Percentiles rank a stretch among this genome's conserved stretches.
These are phyloP conservation scores for Penstemon eatonii DNA, from an alignment of 257 asterid genomes.

Conservation along the genomic window DNA sequence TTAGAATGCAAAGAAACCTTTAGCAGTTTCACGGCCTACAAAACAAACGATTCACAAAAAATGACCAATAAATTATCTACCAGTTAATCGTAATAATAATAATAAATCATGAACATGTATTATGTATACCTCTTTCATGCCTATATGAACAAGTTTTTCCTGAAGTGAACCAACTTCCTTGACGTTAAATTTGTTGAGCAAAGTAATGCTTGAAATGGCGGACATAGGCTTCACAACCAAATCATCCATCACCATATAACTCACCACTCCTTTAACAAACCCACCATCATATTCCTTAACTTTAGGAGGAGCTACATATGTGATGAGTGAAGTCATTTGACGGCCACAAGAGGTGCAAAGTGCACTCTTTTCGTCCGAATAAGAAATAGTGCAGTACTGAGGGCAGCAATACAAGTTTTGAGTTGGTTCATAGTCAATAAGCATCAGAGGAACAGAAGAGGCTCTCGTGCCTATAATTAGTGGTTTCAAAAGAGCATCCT, in stretches of 20 bases:
- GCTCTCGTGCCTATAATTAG: neutral
- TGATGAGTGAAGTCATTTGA: neutral
- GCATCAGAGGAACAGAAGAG: neutral
- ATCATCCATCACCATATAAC: conserved; percentile 42
- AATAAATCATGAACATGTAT: too few relatives aligned
- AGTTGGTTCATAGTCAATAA: neutral
- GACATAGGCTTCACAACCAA: conserved; percentile 35
- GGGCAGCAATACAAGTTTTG: too few relatives aligned
- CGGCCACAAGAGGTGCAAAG: neutral
- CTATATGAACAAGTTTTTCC: conserved; percentile 35
- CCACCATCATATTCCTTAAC: conserved; percentile 17
- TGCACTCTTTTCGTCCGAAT: conserved; percentile 25
- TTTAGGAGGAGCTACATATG: conserved; percentile 17
- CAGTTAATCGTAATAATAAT: too few relatives aligned
- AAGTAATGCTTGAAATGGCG: conserved; percentile 27
- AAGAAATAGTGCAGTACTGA: neutral
- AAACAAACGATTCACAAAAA: neutral
- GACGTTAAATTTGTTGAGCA: conserved; percentile 31
- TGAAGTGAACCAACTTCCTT: conserved; percentile 27
- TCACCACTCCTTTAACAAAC: conserved; percentile 36
- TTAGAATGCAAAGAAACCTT: too few relatives aligned
- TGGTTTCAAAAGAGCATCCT: conserved; percentile 30
- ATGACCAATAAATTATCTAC: too few relatives aligned
- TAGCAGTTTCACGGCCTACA: too few relatives aligned
- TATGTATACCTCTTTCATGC: conserved; percentile 29